Evolutionary conservation across 2,329 filamentous ascomycete genomes (phyloP).

Genomic region (Sporothrix brasiliensis): DNA sequence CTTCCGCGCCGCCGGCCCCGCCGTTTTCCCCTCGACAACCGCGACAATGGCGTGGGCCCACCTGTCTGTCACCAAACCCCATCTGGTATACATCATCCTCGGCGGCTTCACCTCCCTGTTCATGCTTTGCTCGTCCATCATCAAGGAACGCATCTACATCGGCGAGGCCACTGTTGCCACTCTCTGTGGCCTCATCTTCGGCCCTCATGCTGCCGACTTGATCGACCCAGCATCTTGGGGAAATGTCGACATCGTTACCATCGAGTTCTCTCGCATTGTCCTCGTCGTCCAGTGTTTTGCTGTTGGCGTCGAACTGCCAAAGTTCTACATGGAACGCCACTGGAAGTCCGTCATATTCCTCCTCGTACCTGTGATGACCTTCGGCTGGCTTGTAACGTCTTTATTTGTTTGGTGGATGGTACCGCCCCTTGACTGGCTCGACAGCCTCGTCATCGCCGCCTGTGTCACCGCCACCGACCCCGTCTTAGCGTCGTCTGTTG

Average conservation of each 20-base stretch:
- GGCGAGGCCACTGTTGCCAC: slow-evolving; percentile 96
- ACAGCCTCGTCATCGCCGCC: slow-evolving; percentile 82
- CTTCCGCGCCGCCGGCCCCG: neutral
- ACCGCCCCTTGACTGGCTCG: slow-evolving; percentile 78
- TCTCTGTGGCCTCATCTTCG: slow-evolving; percentile 84
- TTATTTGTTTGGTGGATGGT: slow-evolving; percentile 94
- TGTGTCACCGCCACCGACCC: slow-evolving; percentile 98
- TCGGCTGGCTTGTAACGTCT: slow-evolving; percentile 90
- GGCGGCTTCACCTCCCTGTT: slow-evolving; percentile 97
- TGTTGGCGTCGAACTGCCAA: slow-evolving; percentile 85
- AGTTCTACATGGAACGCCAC: slow-evolving; percentile 96
- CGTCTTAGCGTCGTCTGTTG: slow-evolving; percentile 93
- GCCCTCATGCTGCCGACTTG: slow-evolving; percentile 78
- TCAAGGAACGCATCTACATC: slow-evolving; percentile 98
- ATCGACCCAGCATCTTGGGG: slow-evolving; percentile 79
- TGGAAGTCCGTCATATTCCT: slow-evolving; percentile 91
- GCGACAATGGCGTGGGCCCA: slow-evolving; percentile 74
- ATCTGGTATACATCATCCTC: slow-evolving; percentile 97
- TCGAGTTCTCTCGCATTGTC: slow-evolving; percentile 87
- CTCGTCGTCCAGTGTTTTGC: slow-evolving; percentile 92
- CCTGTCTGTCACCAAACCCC: slow-evolving; percentile 85
- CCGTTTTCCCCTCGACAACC: neutral
- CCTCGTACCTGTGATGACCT: slow-evolving; percentile 94
- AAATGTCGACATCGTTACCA: slow-evolving; percentile 80
- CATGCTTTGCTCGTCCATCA: slow-evolving; percentile 96